Base-by-base conservation (phyloP, 2,329 filamentous ascomycete genomes). In the Sporothrix schenckii region DNA sequence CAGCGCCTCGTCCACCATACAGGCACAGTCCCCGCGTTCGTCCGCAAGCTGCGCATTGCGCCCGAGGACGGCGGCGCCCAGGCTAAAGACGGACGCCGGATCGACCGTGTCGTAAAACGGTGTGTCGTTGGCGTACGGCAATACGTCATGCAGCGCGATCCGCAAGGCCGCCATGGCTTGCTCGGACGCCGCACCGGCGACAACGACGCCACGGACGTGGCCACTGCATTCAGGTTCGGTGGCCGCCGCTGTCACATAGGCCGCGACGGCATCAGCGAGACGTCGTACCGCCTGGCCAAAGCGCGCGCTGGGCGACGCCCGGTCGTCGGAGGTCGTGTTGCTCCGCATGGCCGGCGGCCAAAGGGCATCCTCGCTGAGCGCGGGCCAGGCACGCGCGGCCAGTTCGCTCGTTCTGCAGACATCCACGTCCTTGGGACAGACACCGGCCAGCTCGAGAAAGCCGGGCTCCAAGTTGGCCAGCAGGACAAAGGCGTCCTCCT, bases 81-180 rank as follows among this genome's bases (percentile, higher is more conserved):
- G 53, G 27, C 66, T 68, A 11, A 68, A 49, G 14, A 68, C 66
- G 53, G 53, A 68, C 66, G 66, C 52, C 16, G 41, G 21, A 11
- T 68, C 14, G 53, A 49, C 16, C 6, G 66, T 60, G 66, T 60
- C 66, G 41, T 60, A 68, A 19, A 49, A 60, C 53, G 49, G 66
- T 11, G 39, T 50, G 41, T 50, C 53, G 5, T 58, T 60, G 7
- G n/a, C 21, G 66, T 68, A 58, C 53, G 52, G 66, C 53, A 68
- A 34, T 21, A 52, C 66, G 14, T 68, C 52, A 3, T 24, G 66
- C 53, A 68, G n/a, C 53, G 66, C 66, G 5, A 68, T 6, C 39
- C 66, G 39, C 53, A 68, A 60, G 14, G 66, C 66, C 39, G 53
- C 27, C 66, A 68, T 68, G 44, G 66, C 66, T 41, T 41, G 66